Evolutionary conservation across 129 eudicot species (phyloP).

Genomic region (Helianthus annuus): HanXRQr2.0-SUNRISE NC_035440.2:98762959-98763458

Average conservation of each 20-base stretch:
- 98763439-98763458: not conserved
- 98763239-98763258: not conserved
- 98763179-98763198: not conserved
- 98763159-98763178: not conserved
- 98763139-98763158: not conserved
- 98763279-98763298: not conserved
- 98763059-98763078: not conserved
- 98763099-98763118: not conserved
- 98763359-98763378: not conserved
- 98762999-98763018: not conserved
- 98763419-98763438: constrained; percentile 3
- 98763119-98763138: not conserved
- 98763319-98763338: not conserved
- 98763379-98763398: not conserved
- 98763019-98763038: not conserved
- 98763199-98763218: not conserved
- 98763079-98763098: not conserved
- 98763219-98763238: not conserved
- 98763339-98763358: not conserved
- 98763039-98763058: not conserved
- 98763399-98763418: not conserved
- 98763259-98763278: not conserved
- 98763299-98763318: not conserved
- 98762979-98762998: not conserved
- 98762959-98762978: not conserved